Evolutionary conservation across 371 early-diverging fungal genomes (phyloP).

Genomic region (Lichtheimia corymbifera): DNA sequence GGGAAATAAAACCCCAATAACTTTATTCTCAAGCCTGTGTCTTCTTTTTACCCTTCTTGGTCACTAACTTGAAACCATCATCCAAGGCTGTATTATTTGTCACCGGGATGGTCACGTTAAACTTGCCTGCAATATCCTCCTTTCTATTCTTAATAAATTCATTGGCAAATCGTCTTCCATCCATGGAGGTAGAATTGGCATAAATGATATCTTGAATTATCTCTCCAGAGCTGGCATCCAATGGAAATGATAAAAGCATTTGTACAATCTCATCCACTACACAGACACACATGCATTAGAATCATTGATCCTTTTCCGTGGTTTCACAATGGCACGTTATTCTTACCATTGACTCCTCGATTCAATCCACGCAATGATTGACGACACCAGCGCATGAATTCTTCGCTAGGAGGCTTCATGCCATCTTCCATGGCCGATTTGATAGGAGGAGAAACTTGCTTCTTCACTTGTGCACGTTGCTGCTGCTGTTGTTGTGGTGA

Average conservation of each 20-base stretch:
- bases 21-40: conserved; percentile 6
- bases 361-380: conserved; percentile 66
- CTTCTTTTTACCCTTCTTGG: conserved; percentile 58
- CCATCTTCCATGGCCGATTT: conserved; percentile 25
- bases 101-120: conserved; percentile 37
- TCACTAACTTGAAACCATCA: conserved; percentile 51
- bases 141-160: conserved; percentile 81
- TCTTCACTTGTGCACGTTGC: conserved; percentile 11
- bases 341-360: conserved; percentile 59
- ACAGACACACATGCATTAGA: neutral
- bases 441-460: conserved; percentile 18
- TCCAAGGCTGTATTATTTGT: conserved; percentile 17
- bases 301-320: neutral
- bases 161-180: conserved; percentile 82
- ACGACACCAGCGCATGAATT: conserved; percentile 79
- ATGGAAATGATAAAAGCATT: conserved; percentile 78
- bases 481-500: conserved; percentile 15
- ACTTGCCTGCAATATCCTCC: conserved; percentile 63
- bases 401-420: conserved; percentile 64
- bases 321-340: neutral
- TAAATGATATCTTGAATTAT: conserved; percentile 83
- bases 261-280: conserved; percentile 72
- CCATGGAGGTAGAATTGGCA: conserved; percentile 70
- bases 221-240: conserved; percentile 69
- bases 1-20: neutral